These are phyloP conservation scores for Populus hybrid DNA, from an alignment of 441 rosid genomes.

Conservation along the genomic window DNA sequence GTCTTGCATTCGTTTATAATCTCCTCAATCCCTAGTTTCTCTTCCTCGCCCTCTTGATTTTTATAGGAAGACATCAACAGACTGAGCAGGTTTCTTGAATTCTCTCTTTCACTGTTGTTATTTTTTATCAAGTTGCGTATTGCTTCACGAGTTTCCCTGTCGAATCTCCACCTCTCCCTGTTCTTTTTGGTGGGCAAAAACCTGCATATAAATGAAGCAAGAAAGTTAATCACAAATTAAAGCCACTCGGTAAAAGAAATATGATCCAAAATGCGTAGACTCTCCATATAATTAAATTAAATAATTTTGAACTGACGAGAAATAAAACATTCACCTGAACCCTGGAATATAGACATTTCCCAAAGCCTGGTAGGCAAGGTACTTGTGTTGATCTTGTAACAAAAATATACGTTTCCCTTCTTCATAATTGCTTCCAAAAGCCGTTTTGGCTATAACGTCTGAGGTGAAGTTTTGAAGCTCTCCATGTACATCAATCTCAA, in stretches of 20 bases:
- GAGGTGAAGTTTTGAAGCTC: conserved; percentile 63
- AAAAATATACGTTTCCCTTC: conserved; percentile 71
- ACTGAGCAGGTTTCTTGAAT: conserved; percentile 47
- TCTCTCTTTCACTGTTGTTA: conserved; percentile 28
- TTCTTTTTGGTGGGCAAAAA: conserved; percentile 76
- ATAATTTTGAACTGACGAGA: not conserved
- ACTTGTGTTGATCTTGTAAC: conserved; percentile 65
- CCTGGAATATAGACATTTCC: conserved; percentile 74
- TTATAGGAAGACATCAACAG: conserved; percentile 46
- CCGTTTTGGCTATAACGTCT: conserved; percentile 71
- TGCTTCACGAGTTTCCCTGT: conserved; percentile 60
- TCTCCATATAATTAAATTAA: not conserved
- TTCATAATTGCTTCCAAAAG: conserved; percentile 72
- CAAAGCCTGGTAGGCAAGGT: conserved; percentile 48
- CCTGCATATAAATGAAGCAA: conserved; percentile 28
- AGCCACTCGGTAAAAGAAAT: not conserved
- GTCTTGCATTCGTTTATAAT: conserved; percentile 86
- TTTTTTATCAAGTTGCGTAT: conserved; percentile 43
- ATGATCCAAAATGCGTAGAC: not conserved
- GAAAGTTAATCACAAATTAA: not conserved
- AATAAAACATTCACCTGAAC: conserved; percentile 44
- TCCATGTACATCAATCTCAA: conserved; percentile 60
- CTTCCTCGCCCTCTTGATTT: conserved; percentile 54
- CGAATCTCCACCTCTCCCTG: conserved; percentile 58
- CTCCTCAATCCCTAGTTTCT: conserved; percentile 56